Evolutionary conservation across 2,329 filamentous ascomycete genomes (phyloP).

Genomic region (Fusarium avenaceum): DNA sequence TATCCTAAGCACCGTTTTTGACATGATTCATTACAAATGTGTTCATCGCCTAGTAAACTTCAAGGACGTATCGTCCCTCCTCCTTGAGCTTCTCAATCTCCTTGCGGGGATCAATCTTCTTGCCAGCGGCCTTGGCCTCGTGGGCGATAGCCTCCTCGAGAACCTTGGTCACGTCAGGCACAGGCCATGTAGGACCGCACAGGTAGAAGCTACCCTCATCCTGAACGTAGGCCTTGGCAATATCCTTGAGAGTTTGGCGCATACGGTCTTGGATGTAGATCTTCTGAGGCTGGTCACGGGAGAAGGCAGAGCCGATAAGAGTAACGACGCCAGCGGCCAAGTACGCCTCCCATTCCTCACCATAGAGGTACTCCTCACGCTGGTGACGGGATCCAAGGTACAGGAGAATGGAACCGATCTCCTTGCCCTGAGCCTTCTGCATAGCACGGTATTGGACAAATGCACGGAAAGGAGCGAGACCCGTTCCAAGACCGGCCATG

Average conservation of each 20-base stretch:
- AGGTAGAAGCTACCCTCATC: slow-evolving; percentile 96
- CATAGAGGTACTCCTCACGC: slow-evolving; percentile 98
- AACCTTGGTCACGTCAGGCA: slow-evolving; percentile 95
- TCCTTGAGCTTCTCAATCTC: slow-evolving; percentile 99
- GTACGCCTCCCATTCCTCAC: slow-evolving; percentile 99
- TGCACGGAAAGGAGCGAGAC: slow-evolving; percentile 97
- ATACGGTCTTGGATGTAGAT: slow-evolving; percentile 99
- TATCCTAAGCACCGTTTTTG: slow-evolving; percentile 42
- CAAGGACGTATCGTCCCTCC: slow-evolving; percentile 90
- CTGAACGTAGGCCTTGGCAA: slow-evolving; percentile 86
- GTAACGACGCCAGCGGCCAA: slow-evolving; percentile 96
- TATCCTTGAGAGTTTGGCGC: slow-evolving; percentile 86
- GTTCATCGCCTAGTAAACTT: slow-evolving; percentile 80
- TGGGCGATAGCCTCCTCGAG: slow-evolving; percentile 89
- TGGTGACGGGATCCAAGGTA: slow-evolving; percentile 98
- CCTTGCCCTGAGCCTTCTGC: slow-evolving; percentile 97
- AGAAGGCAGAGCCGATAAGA: slow-evolving; percentile 92
- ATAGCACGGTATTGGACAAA: slow-evolving; percentile 98
- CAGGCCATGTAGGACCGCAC: slow-evolving; percentile 97
- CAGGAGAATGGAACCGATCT: slow-evolving; percentile 91
- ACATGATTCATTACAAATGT: slow-evolving; percentile 24
- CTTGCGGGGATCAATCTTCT: slow-evolving; percentile 87
- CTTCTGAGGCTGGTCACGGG: slow-evolving; percentile 96
- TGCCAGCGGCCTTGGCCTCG: slow-evolving; percentile 77
- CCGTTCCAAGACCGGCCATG: slow-evolving; percentile 98